Percentiles rank a stretch among this genome's conserved stretches.
phyloP scores from a whole-genome alignment of 768 basidiomycete genomes.

The Pulveroboletus sp. region DNA sequence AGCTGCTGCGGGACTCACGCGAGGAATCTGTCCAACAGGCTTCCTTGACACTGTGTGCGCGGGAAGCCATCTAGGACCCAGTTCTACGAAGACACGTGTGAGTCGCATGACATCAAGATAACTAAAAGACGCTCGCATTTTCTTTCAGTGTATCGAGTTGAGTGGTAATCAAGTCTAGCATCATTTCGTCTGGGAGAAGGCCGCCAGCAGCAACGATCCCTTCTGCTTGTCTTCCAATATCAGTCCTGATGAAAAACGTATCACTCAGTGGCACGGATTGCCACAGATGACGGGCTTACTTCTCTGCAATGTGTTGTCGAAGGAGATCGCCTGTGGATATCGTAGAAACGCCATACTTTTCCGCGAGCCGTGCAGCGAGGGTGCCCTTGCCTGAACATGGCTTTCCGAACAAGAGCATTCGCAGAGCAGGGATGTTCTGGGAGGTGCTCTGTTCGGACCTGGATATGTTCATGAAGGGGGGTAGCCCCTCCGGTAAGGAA shows the following conservation, averaged over 20 bases:
- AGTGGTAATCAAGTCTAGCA: constrained; percentile 71
- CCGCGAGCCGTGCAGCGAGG: constrained; percentile 63
- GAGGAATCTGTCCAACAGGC: constrained; percentile 71
- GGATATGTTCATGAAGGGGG: constrained; percentile 45
- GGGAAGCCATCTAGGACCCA: constrained; percentile 95
- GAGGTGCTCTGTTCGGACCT: constrained; percentile 20
- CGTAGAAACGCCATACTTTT: constrained; percentile 70
- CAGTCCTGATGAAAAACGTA: constrained; percentile 44
- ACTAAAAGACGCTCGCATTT: constrained; percentile 43
- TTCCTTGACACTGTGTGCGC: constrained; percentile 77
- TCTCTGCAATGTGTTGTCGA: constrained; percentile 73
- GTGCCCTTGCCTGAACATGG: constrained; percentile 83
- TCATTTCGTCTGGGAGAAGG: constrained; percentile 72
- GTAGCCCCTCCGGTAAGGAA: constrained; percentile 37
- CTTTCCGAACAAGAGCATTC: constrained; percentile 56
- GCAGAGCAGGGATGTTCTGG: constrained; percentile 28
- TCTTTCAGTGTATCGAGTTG: constrained; percentile 63
- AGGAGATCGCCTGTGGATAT: constrained; percentile 84
- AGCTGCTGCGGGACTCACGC: constrained; percentile 40
- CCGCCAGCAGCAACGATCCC: constrained; percentile 74
- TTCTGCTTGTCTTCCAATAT: constrained; percentile 73
- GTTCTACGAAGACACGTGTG: constrained; percentile 44
- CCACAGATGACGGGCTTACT: constrained; percentile 31
- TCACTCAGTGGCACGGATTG: neutral
- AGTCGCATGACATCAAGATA: neutral